Percentiles rank a stretch among this genome's conserved stretches.
These are phyloP conservation scores for Digitaria exilis DNA, from an alignment of 202 grass and related monocot genomes.

Conservation along the genomic window DNA sequence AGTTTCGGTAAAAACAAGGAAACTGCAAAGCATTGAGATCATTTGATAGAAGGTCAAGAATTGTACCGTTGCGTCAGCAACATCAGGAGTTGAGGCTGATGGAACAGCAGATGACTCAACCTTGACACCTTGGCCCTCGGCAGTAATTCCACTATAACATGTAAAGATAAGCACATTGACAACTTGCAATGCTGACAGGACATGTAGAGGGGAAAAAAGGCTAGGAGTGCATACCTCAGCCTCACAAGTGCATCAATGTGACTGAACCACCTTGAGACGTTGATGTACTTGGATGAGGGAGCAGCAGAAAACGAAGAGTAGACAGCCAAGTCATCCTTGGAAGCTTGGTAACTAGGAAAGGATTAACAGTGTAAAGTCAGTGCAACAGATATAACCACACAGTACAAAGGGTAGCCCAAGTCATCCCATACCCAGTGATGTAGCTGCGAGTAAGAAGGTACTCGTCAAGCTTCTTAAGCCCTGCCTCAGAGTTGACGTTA, in stretches of 20 bases:
- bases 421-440: conserved; percentile 67
- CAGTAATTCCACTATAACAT: conserved; percentile 66
- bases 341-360: conserved; percentile 78
- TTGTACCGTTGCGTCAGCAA: conserved; percentile 56
- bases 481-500: conserved; percentile 57
- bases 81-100: conserved; percentile 57
- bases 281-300: conserved; percentile 65
- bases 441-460: conserved; percentile 88
- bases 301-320: conserved; percentile 51
- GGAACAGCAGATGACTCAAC: conserved; percentile 62
- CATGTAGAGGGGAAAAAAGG: not conserved
- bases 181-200: not conserved
- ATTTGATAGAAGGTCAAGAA: not conserved
- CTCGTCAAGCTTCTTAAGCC: conserved; percentile 81
- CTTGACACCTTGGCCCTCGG: conserved; percentile 70
- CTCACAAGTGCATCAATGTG: conserved; percentile 90
- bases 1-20: not conserved
- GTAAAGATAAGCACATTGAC: not conserved
- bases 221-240: conserved; percentile 49
- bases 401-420: not conserved
- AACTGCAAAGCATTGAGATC: too few relatives aligned
- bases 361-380: conserved; percentile 10
- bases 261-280: conserved; percentile 78
- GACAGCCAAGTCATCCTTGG: conserved; percentile 90
- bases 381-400: not conserved